Evolutionary conservation across 345 rosid genomes (phyloP), one percentile per base, ranked within the genome.

Genomic region (Populus simonii): DNA sequence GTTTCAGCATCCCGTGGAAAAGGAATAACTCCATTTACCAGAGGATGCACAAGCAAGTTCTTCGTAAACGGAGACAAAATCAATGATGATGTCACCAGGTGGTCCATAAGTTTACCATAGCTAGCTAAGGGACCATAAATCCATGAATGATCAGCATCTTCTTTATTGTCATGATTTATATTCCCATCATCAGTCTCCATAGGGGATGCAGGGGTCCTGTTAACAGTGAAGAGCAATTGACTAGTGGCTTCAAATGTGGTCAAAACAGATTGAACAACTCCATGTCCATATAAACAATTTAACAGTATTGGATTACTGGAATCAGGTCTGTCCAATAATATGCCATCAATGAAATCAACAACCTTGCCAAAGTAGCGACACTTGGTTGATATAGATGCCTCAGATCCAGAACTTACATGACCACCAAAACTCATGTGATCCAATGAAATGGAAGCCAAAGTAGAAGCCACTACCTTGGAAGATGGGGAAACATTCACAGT

Each of bases 191-290:
- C 98, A 27, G 91, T 91, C 80, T 95, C 98, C 99, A 95, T 95
- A 1, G 94, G 94, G 81, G 97, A 95, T 67, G 92, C 84, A 55
- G 81, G 89, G 78, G 86, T 79, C 85, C 96, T 90, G 79, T 90
- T 90, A 78, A 91, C 87, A 35, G 92, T 73, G 81, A 88, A 93
- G 49, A 92, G 87, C 83, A 95, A 86, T 73, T 91, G 99, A 83
- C 96, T 91, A 62, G 98, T 93, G 65, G 99, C 99, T 83, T 93
- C 98, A 88, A 93, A 95, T 72, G 99, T 95, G 72, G 91, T 92
- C 89, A 95, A 82, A 85, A 95, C 89, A 5, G 90, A 85, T 65
- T 91, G 96, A 85, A 95, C 81, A 74, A 93, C 97, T 77, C 92
- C 98, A 66, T 83, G 88, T 57, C 94, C 92, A 77, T 90, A 93